Evolutionary conservation across 495 filamentous ascomycete genomes (phyloP).

Genomic region (Xylaria palmicola): DNA sequence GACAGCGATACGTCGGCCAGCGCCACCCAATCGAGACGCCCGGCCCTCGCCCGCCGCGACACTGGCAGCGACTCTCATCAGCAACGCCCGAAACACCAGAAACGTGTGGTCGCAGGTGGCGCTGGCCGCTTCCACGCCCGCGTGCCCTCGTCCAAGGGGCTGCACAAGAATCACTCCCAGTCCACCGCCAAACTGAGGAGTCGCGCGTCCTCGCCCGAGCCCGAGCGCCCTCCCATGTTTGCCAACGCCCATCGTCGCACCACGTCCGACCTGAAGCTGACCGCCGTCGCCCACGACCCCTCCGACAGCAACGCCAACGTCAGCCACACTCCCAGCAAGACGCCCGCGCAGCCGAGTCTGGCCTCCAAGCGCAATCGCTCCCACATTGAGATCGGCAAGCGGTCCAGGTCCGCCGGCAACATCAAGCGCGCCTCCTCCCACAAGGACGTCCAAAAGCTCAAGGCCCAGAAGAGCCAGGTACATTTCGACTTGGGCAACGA

Average conservation of each 20-base stretch:
- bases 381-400: slow-evolving; percentile 48
- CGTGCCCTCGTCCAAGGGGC: slow-evolving; percentile 44
- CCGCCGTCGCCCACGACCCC: slow-evolving; percentile 32
- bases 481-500: slow-evolving; percentile 55
- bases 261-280: slow-evolving; percentile 43
- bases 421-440: slow-evolving; percentile 47
- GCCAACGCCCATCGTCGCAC: slow-evolving; percentile 43
- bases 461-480: slow-evolving; percentile 39
- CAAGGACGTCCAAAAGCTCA: slow-evolving; percentile 40
- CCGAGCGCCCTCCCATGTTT: slow-evolving; percentile 28
- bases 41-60: slow-evolving; percentile 36
- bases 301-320: slow-evolving; percentile 31
- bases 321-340: slow-evolving; percentile 34
- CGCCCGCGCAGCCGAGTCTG: slow-evolving; percentile 43
- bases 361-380: slow-evolving; percentile 48
- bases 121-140: slow-evolving; percentile 39
- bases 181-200: slow-evolving; percentile 43
- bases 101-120: slow-evolving; percentile 48
- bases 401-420: slow-evolving; percentile 44
- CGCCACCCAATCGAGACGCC: slow-evolving; percentile 51
- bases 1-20: slow-evolving; percentile 13
- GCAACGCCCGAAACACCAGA: slow-evolving; percentile 39
- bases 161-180: slow-evolving; percentile 44
- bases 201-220: slow-evolving; percentile 35
- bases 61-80: slow-evolving; percentile 20